Conservation (phyloP, 2,329 filamentous ascomycete species). For the Fusarium pininemorale region DNA sequence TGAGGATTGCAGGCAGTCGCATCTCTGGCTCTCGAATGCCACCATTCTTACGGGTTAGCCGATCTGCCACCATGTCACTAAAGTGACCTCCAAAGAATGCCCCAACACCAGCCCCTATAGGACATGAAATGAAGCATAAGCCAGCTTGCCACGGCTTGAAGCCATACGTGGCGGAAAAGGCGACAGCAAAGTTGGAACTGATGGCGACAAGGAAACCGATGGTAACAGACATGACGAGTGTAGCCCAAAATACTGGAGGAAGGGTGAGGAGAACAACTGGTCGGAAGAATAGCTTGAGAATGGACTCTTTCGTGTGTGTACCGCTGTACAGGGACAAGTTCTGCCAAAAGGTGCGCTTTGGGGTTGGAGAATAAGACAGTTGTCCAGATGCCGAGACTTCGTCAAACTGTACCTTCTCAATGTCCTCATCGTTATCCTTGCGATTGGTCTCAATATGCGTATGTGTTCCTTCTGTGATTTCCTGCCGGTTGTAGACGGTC, state of each 20-base stretch:
- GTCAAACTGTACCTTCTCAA: background rate
- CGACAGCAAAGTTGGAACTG: conserved; percentile 60
- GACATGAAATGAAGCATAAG: conserved; percentile 59
- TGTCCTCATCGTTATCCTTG: background rate
- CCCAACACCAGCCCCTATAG: conserved; percentile 58
- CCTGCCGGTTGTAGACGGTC: conserved; percentile 37
- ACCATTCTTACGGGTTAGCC: conserved; percentile 60
- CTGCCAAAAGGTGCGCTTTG: background rate
- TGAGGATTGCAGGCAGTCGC: conserved; percentile 63
- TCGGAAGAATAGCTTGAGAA: conserved; percentile 58
- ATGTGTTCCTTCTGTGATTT: background rate
- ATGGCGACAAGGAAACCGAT: conserved; percentile 66
- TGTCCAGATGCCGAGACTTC: background rate
- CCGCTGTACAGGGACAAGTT: conserved; percentile 54
- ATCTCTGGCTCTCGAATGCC: conserved; percentile 69
- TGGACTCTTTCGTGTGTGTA: conserved; percentile 55
- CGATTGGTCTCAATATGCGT: background rate
- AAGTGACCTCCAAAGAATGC: conserved; percentile 57
- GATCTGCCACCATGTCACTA: conserved; percentile 58
- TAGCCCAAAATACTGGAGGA: conserved; percentile 64
- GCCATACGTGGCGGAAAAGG: conserved; percentile 53
- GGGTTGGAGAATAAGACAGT: background rate
- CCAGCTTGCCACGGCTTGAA: conserved; percentile 59
- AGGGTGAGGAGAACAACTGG: conserved; percentile 60
- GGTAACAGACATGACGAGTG: conserved; percentile 62